These are phyloP conservation scores for Warburgia ugandensis DNA, from an alignment of 164 flowering plant genomes.

Conservation along the genomic window DNA sequence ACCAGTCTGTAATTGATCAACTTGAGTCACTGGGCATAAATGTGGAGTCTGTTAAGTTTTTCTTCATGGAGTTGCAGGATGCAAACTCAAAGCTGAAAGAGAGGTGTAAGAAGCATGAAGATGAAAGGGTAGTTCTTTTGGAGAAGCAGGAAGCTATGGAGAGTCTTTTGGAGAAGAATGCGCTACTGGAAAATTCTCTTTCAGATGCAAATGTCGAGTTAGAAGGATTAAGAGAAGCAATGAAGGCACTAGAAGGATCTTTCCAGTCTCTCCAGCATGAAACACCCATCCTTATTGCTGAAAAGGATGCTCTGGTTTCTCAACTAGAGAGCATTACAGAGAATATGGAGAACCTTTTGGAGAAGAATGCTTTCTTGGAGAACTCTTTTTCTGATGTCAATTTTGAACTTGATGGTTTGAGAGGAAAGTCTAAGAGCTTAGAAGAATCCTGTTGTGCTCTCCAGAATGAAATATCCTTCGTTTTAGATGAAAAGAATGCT, in stretches of 20 bases:
- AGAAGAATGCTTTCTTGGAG: slow-evolving; percentile 54
- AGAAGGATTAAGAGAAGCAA: slow-evolving; percentile 35
- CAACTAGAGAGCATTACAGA: slow-evolving; percentile 49
- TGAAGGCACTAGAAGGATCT: slow-evolving; percentile 47
- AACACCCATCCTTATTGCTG: slow-evolving; percentile 51
- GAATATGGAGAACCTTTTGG: slow-evolving; percentile 56
- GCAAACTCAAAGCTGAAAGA: slow-evolving; percentile 63
- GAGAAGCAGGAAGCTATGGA: slow-evolving; percentile 47
- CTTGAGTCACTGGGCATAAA: slow-evolving; percentile 56
- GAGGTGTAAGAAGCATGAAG: slow-evolving; percentile 29
- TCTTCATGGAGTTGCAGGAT: slow-evolving; percentile 57
- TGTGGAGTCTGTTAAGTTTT: slow-evolving; percentile 39
- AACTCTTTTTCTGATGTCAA: slow-evolving; percentile 51
- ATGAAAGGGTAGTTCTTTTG: slow-evolving; percentile 42
- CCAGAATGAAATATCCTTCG: slow-evolving; percentile 48
- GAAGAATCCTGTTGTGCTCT: slow-evolving; percentile 65
- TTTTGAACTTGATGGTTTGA: slow-evolving; percentile 57
- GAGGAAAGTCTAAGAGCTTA: slow-evolving; percentile 49
- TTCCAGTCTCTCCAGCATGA: slow-evolving; percentile 47
- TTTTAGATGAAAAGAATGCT: slow-evolving; percentile 40
- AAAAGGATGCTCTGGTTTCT: slow-evolving; percentile 56
- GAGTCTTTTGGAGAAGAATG: slow-evolving; percentile 40
- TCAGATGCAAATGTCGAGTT: slow-evolving; percentile 41
- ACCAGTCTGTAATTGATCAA: slow-evolving; percentile 47
- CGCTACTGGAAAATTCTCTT: slow-evolving; percentile 38